phyloP scores from a whole-genome alignment of 129 eudicot species.

The Lactuca saligna region DNA sequence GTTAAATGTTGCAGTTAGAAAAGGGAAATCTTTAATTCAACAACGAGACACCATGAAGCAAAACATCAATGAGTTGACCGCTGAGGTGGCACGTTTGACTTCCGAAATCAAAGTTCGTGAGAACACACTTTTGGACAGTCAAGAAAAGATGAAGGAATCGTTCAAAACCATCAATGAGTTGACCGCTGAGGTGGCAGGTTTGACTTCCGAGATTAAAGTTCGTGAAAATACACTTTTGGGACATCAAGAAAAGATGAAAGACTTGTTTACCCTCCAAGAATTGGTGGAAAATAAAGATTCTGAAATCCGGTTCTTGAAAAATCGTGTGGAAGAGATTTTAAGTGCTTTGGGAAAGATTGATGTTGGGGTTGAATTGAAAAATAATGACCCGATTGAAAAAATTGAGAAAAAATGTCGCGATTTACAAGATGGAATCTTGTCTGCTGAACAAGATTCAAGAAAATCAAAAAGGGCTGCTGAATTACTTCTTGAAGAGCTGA shows the following conservation, averaged over 20 bases:
- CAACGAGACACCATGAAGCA: slow-evolving; percentile 82
- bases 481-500: slow-evolving; percentile 80
- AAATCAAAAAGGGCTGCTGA: slow-evolving; percentile 95
- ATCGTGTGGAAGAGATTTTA: slow-evolving; percentile 53
- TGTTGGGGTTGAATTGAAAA: slow-evolving; percentile 34
- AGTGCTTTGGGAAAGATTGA: slow-evolving; percentile 51
- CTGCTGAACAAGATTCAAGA: slow-evolving; percentile 68
- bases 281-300: slow-evolving; percentile 47
- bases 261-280: slow-evolving; percentile 37
- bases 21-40: slow-evolving; percentile 90
- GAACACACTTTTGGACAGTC: slow-evolving; percentile 49
- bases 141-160: slow-evolving; percentile 48
- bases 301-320: slow-evolving; percentile 49
- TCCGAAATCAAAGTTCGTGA: slow-evolving; percentile 50
- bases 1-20: slow-evolving; percentile 87
- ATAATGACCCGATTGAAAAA: slow-evolving; percentile 59
- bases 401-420: slow-evolving; percentile 45
- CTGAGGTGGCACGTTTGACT: slow-evolving; percentile 60
- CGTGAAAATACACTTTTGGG: slow-evolving; percentile 57
- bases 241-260: slow-evolving; percentile 52
- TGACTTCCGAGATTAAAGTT: slow-evolving; percentile 51
- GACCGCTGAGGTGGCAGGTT: slow-evolving; percentile 56
- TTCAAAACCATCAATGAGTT: slow-evolving; percentile 52
- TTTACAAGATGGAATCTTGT: slow-evolving; percentile 39
- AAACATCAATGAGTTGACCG: slow-evolving; percentile 62